Base-by-base conservation (phyloP, 345 rosid genomes). In the Acer yangbiense region DNA sequence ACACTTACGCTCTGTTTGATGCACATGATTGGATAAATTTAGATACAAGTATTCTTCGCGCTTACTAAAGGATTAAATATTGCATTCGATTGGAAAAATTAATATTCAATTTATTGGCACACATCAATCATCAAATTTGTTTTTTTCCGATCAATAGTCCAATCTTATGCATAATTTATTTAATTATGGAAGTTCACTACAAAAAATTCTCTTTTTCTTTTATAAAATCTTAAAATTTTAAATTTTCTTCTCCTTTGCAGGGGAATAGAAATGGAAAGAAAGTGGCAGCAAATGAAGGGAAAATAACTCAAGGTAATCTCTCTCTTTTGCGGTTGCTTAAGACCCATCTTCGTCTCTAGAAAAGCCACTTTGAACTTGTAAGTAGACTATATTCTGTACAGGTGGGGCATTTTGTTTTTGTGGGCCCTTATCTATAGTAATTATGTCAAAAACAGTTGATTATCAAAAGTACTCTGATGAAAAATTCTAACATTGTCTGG, bases 271-370 rank as follows among this genome's bases (percentile, higher is more conserved):
- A 85, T 14, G 86, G 83, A 29, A 90, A 89, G 86, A 90, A 87
- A 72, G 17, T 76, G 44, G 80, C 77, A 18, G 82, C 29, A 52
- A 73, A 74, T 14, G 84, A 72, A 67, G 77, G 73, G 74, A 84
- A 79, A 73, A 86, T 87, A 85, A 94, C 95, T 65, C 87, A 86
- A 77, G 99, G 98, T 35, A 94, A 86, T 80, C 78, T 77, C 65
- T 74, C 87, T 50, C 91, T 96, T 69, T 46, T 90, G 23, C 90
- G 88, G 61, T 82, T 94, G 86, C 97, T 94, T 73, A 82, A 87
- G 63, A 86, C 68, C 65, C 87, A 84, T 76, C 88, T 87, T 67
- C 86, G 69, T 73, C 73, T 77, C 70, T 86, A 86, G 64, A 7
- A 14, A 32, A 52, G 17, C 72, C 2, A 18, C 8, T 8, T 66